These are phyloP conservation scores for Penicillium tannophilum DNA, from an alignment of 495 filamentous ascomycete species.

Conservation along the genomic window DNA sequence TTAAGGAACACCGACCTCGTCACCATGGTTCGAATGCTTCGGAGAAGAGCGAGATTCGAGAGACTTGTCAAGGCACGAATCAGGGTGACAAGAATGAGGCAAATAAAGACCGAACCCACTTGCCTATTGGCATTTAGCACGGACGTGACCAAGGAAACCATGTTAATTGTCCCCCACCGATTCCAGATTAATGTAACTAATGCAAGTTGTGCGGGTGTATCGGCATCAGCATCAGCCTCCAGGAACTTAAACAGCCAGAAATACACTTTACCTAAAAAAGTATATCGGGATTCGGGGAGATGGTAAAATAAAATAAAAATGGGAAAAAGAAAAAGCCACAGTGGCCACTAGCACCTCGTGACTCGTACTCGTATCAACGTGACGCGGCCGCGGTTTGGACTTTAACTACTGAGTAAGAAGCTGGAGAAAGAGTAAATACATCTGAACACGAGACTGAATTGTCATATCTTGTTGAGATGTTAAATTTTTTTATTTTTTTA, in stretches of 20 bases:
- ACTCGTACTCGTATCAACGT: slow-evolving; percentile 32
- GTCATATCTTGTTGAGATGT: too few species aligned
- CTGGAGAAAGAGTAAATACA: slow-evolving; percentile 9
- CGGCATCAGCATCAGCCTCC: slow-evolving; percentile 24
- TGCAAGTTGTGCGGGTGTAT: slow-evolving; percentile 4
- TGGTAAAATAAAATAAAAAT: background rate
- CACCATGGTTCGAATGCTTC: slow-evolving; percentile 11
- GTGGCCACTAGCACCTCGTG: slow-evolving; percentile 26
- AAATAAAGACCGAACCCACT: slow-evolving; percentile 10
- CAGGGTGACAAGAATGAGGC: background rate
- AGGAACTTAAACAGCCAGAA: background rate
- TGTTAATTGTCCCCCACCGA: background rate
- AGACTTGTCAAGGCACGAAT: slow-evolving; percentile 3
- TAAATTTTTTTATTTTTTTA: too few species aligned
- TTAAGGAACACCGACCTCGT: background rate
- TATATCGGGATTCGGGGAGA: slow-evolving; percentile 11
- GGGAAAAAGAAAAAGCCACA: slow-evolving; percentile 21
- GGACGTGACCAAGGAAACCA: slow-evolving; percentile 17
- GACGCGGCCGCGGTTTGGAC: slow-evolving; percentile 24
- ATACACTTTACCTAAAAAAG: background rate
- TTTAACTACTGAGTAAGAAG: slow-evolving; percentile 22
- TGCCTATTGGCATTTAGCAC: slow-evolving; percentile 21
- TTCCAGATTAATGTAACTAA: slow-evolving; percentile 1
- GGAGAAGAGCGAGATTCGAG: slow-evolving; percentile 12
- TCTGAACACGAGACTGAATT: background rate